Evolutionary conservation across 495 filamentous ascomycete species (phyloP), one percentile per base, ranked within the genome.

Genomic region (Daldinia vernicosa): DNA sequence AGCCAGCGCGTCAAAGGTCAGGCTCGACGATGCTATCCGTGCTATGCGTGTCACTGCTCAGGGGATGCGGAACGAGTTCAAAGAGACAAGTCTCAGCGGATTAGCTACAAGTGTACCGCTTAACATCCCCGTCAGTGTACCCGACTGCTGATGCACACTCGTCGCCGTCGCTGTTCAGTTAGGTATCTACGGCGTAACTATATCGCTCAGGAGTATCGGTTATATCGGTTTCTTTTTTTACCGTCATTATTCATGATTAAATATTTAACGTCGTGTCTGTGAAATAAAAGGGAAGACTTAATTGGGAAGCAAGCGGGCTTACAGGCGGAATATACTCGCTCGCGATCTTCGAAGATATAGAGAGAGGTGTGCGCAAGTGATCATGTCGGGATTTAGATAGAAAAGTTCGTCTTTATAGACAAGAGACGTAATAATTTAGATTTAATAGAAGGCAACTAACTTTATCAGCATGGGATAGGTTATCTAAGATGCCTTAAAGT

Each of bases 31-130:
- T 40, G 77, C 77, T 50, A 79, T 79, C 28, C 74, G 75, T 11
- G 77, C 77, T 1, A 76, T 79, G 77, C 70, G 77, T 1, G 32
- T 79, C 11, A 79, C 77, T 4, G 77, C 77, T 19, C 66, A 78
- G 27, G 77, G 77, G 4, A 79, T 79, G 77, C 60, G 77, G 0
- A 78, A 78, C 30, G 77, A 79, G 67, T 79, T 79, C 66, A 79
- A 79, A 58, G 77, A 79, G 69, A 79, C 77, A 17, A 79, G 77
- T 37, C 74, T 79, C 14, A 79, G 77, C 33, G 77, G 77, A 0
- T 43, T 79, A 17, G 77, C 77, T 33, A 79, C 75, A 0, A 79
- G 77, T 37, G 77, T 79, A 53, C 76, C 77, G 2, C 56, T 79
- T 3, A 69, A 78, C 45, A 79, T 79, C 28, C 77, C 77, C 6